phyloP scores from a whole-genome alignment of 352 stramenopile genomes.

The Elongisporangium undulatum region DNA sequence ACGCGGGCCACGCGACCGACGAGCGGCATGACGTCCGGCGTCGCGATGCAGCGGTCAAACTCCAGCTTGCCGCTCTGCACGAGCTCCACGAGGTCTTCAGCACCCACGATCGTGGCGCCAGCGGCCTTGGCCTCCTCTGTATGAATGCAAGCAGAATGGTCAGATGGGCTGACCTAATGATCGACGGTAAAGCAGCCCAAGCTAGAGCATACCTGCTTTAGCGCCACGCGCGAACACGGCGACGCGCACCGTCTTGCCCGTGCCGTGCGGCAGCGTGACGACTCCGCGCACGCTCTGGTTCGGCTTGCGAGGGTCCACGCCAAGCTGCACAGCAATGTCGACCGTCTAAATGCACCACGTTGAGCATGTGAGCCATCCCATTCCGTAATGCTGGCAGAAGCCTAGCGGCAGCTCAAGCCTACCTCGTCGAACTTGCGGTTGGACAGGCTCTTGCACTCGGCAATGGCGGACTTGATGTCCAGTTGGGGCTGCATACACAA shows the following conservation, averaged over 20 bases:
- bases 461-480: conserved; percentile 55
- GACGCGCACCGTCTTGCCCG: conserved; percentile 84
- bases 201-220: conserved; percentile 47
- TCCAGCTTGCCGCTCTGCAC: conserved; percentile 89
- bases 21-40: conserved; percentile 90
- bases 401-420: neutral
- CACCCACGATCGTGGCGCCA: conserved; percentile 87
- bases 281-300: conserved; percentile 87
- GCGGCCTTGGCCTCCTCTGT: conserved; percentile 85
- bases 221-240: conserved; percentile 88
- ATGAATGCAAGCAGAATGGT: neutral
- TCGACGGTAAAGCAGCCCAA: neutral
- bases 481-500: conserved; percentile 32
- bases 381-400: neutral
- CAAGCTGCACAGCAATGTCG: conserved; percentile 80
- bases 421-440: conserved; percentile 86
- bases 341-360: conserved; percentile 45
- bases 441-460: conserved; percentile 49
- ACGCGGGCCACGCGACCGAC: conserved; percentile 90
- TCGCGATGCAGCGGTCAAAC: conserved; percentile 92
- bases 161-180: neutral
- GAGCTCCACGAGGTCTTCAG: conserved; percentile 87
- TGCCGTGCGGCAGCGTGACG: conserved; percentile 83
- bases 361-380: neutral
- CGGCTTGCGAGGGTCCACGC: conserved; percentile 83